A percentile compares a stretch with the other conserved stretches of the same genome.
Conservation (phyloP, 345 rosid genomes). For the Turritis glabra region DNA sequence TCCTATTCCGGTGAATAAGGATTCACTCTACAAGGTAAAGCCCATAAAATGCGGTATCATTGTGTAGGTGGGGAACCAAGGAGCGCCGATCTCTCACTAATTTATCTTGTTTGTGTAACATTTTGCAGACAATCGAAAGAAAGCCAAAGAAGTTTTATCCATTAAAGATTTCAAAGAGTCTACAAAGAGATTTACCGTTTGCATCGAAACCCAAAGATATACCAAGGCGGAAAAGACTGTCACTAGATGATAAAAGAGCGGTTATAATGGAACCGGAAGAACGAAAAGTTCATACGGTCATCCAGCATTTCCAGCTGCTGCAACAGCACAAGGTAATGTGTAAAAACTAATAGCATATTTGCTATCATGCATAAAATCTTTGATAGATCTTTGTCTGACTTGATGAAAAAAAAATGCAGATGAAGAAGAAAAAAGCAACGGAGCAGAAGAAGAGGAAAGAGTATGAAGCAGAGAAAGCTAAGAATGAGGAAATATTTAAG, state of each 20-base stretch:
- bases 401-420: slow-evolving; percentile 41
- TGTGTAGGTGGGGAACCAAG: background rate
- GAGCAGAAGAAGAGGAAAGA: slow-evolving; percentile 60
- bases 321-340: slow-evolving; percentile 57
- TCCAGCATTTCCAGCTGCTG: slow-evolving; percentile 67
- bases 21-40: slow-evolving; percentile 81
- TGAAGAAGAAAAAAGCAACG: slow-evolving; percentile 60
- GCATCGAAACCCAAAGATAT: slow-evolving; percentile 75
- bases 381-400: background rate
- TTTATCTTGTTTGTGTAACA: background rate
- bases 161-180: slow-evolving; percentile 66
- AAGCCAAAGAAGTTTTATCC: slow-evolving; percentile 72
- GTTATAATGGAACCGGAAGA: slow-evolving; percentile 78
- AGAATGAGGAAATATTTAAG: slow-evolving; percentile 58
- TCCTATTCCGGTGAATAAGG: slow-evolving; percentile 78
- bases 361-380: background rate
- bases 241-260: slow-evolving; percentile 65
- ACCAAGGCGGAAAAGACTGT: slow-evolving; percentile 49
- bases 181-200: slow-evolving; percentile 78
- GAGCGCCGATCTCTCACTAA: background rate
- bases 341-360: background rate
- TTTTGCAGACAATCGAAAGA: slow-evolving; percentile 72
- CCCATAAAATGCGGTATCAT: background rate
- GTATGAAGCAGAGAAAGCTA: slow-evolving; percentile 59
- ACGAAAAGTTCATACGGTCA: slow-evolving; percentile 50